These are phyloP conservation scores for Ogataea corticis DNA, from an alignment of 805 yeast genomes.

Conservation along the genomic window DNA sequence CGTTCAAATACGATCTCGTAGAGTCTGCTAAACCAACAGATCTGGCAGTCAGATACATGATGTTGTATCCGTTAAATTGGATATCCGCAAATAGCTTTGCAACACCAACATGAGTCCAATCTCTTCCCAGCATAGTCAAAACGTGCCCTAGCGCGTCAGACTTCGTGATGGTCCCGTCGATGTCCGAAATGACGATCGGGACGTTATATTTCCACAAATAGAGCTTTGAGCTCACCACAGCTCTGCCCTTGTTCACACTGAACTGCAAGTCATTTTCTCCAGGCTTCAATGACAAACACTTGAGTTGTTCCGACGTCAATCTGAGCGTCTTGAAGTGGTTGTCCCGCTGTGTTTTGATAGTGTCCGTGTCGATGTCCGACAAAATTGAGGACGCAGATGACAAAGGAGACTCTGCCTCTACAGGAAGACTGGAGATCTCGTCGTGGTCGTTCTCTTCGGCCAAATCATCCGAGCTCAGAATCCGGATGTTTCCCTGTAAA, in stretches of 20 bases:
- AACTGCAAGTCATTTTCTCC: slow-evolving; percentile 82
- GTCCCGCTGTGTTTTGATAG: slow-evolving; percentile 23
- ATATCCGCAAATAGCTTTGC: slow-evolving; percentile 91
- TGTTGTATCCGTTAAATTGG: slow-evolving; percentile 82
- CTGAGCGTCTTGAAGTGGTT: slow-evolving; percentile 82
- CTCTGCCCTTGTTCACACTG: slow-evolving; percentile 79
- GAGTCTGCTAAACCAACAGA: slow-evolving; percentile 94
- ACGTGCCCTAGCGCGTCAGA: slow-evolving; percentile 98
- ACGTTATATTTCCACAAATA: slow-evolving; percentile 81
- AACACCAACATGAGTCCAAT: slow-evolving; percentile 98
- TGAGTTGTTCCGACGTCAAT: slow-evolving; percentile 86
- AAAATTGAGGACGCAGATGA: slow-evolving; percentile 28
- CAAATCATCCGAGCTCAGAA: slow-evolving; percentile 34
- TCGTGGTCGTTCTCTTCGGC: slow-evolving; percentile 18
- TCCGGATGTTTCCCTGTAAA: slow-evolving; percentile 65
- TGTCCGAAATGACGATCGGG: slow-evolving; percentile 94
- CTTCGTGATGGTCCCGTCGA: slow-evolving; percentile 96
- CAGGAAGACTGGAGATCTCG: not conserved
- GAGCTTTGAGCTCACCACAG: slow-evolving; percentile 69
- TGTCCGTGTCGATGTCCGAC: slow-evolving; percentile 26
- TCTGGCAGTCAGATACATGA: slow-evolving; percentile 90
- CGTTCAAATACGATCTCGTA: slow-evolving; percentile 78
- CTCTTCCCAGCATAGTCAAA: slow-evolving; percentile 87
- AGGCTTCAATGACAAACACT: slow-evolving; percentile 64
- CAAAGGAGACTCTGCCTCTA: slow-evolving; percentile 18